Evolutionary conservation across 192 early-diverging fungal genomes (phyloP).

Genomic region (Ramicandelaber brevisporus): DNA sequence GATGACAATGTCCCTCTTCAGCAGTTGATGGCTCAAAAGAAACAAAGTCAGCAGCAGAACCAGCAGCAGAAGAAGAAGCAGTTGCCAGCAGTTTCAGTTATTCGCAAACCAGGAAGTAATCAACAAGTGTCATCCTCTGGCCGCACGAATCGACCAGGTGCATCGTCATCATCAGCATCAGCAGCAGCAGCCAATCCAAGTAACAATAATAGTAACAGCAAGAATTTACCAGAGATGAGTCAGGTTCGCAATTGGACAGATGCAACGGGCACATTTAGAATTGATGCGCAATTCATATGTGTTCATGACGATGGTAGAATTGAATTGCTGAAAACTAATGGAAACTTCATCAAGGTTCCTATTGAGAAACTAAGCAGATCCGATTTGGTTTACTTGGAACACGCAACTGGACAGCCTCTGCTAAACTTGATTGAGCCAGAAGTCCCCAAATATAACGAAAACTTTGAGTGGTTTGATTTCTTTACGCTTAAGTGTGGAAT

Average conservation of each 20-base stretch:
- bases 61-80: too few relatives aligned
- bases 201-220: background rate
- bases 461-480: slow-evolving; percentile 82
- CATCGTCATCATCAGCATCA: background rate
- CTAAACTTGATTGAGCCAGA: slow-evolving; percentile 6
- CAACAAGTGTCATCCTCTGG: too few relatives aligned
- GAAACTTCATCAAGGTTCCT: slow-evolving; percentile 79
- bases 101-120: too few relatives aligned
- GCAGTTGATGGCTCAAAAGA: too few relatives aligned
- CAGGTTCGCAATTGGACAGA: slow-evolving; percentile 85
- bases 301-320: slow-evolving; percentile 56
- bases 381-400: slow-evolving; percentile 10
- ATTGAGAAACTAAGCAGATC: slow-evolving; percentile 56
- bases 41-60: too few relatives aligned
- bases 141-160: slow-evolving; percentile 1
- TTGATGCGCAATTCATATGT: slow-evolving; percentile 67
- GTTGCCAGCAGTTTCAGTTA: too few relatives aligned
- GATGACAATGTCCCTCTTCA: too few relatives aligned
- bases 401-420: slow-evolving; percentile 2
- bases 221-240: slow-evolving; percentile 20
- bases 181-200: background rate
- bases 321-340: slow-evolving; percentile 83
- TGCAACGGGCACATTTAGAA: slow-evolving; percentile 66
- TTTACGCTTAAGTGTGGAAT: slow-evolving; percentile 59
- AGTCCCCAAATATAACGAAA: slow-evolving; percentile 22